Conservation (phyloP, 352 stramenopile species). For the Globisporangium viniferum region DNA sequence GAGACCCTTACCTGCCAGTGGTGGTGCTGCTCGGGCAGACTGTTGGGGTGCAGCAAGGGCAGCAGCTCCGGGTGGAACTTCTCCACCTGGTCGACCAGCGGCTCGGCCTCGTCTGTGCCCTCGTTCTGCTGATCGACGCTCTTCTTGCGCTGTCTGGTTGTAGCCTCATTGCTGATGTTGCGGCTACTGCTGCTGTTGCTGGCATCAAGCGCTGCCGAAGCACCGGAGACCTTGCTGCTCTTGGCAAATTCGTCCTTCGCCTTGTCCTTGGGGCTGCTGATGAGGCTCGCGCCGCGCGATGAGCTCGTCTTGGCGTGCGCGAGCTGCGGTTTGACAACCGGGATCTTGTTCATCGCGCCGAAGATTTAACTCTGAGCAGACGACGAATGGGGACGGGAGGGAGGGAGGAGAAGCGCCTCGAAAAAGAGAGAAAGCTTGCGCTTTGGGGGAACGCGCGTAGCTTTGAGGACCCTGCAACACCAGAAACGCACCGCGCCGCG, state of each 20-base stretch:
- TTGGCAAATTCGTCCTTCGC: not conserved
- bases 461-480: not conserved
- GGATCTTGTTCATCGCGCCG: constrained; percentile 30
- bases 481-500: constrained; percentile 4
- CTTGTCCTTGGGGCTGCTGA: constrained; percentile 7
- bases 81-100: constrained; percentile 45
- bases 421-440: not conserved
- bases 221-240: not conserved
- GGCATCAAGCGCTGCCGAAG: not conserved
- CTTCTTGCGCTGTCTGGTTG: constrained; percentile 13
- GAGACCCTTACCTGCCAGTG: constrained; percentile 16
- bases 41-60: constrained; percentile 44
- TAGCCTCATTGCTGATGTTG: not conserved
- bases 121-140: constrained; percentile 16
- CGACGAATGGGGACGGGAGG: not conserved
- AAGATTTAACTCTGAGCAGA: not conserved
- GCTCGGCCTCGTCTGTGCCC: constrained; percentile 12
- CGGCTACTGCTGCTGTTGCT: constrained; percentile 3
- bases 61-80: constrained; percentile 52
- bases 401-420: not conserved
- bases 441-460: not conserved
- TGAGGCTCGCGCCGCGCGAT: constrained; percentile 19
- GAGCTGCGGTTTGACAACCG: constrained; percentile 24
- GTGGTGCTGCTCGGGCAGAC: constrained; percentile 29
- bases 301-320: constrained; percentile 29